These are phyloP conservation scores for Penicillium sp. DNA, from an alignment of 2,329 filamentous ascomycete species.

Conservation along the genomic window DNA sequence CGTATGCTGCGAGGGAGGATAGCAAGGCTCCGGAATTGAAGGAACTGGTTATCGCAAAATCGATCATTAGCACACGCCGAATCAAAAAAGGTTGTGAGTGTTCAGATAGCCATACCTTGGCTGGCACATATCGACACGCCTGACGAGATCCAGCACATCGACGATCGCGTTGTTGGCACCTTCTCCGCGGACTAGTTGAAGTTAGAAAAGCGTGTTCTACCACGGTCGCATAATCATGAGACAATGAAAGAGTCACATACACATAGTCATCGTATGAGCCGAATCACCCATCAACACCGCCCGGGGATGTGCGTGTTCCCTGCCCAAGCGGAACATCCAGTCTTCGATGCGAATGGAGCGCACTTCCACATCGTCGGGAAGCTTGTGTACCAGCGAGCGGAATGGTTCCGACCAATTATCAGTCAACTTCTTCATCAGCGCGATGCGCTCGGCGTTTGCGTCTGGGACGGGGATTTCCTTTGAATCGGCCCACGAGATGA, in stretches of 20 bases:
- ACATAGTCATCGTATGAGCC: constrained; percentile 60
- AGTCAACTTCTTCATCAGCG: constrained; percentile 46
- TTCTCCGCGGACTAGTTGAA: constrained; percentile 53
- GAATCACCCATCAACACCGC: constrained; percentile 55
- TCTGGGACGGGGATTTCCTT: constrained; percentile 42
- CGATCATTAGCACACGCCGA: not conserved
- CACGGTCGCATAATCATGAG: not conserved
- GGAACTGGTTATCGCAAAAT: constrained; percentile 1
- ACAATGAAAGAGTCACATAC: constrained; percentile 38
- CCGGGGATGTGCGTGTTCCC: constrained; percentile 35
- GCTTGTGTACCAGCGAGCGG: constrained; percentile 39
- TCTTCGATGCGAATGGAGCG: constrained; percentile 50
- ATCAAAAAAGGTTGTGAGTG: not conserved
- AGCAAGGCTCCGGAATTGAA: constrained; percentile 7
- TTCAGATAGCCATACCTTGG: constrained; percentile 1
- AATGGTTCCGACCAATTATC: constrained; percentile 53
- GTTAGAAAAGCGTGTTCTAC: not conserved
- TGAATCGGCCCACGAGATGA: constrained; percentile 51
- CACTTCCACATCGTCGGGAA: constrained; percentile 44
- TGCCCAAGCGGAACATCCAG: constrained; percentile 42
- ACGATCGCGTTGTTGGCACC: constrained; percentile 57
- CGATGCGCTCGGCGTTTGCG: constrained; percentile 38
- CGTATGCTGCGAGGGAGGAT: constrained; percentile 37
- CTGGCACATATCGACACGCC: constrained; percentile 25
- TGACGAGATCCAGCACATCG: constrained; percentile 49